Evolutionary conservation across 129 eudicot genomes (phyloP).

Genomic region (Arctium lappa): DNA sequence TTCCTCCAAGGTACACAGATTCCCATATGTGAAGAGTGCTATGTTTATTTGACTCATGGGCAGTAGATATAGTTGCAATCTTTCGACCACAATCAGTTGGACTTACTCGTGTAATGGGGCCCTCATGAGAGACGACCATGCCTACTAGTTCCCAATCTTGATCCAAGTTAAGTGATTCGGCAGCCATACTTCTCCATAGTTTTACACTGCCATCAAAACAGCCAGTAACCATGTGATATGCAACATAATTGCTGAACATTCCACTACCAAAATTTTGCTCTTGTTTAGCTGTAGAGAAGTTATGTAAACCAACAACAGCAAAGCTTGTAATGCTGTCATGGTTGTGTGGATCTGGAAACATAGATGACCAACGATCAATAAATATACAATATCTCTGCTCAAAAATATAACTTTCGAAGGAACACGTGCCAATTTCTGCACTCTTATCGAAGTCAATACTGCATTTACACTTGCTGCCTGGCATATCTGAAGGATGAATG

Average conservation of each 20-base stretch:
- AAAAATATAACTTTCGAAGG: constrained; percentile 44
- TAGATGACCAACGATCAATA: constrained; percentile 57
- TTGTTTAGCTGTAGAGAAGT: constrained; percentile 17
- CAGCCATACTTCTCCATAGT: constrained; percentile 68
- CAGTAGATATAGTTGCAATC: constrained; percentile 60
- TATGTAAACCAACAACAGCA: constrained; percentile 48
- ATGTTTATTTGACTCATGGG: constrained; percentile 25
- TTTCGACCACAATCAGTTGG: constrained; percentile 61
- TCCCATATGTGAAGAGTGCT: constrained; percentile 66
- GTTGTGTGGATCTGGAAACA: constrained; percentile 47
- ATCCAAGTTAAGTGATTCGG: constrained; percentile 27
- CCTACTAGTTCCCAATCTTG: constrained; percentile 84
- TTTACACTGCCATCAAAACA: constrained; percentile 67
- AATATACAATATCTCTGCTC: constrained; percentile 45
- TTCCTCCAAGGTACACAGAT: constrained; percentile 49
- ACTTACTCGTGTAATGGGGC: constrained; percentile 50
- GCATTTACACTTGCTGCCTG: constrained; percentile 26
- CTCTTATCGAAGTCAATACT: constrained; percentile 17
- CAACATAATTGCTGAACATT: constrained; percentile 25
- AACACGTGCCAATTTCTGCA: constrained; percentile 22
- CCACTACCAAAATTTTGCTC: constrained; percentile 31
- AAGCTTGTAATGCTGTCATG: constrained; percentile 52
- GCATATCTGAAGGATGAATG: constrained; percentile 45
- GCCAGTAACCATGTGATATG: constrained; percentile 83
- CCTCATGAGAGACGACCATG: constrained; percentile 42